Base-by-base conservation (phyloP, 75 land plant species). In the Isoetes taiwanensis region DNA sequence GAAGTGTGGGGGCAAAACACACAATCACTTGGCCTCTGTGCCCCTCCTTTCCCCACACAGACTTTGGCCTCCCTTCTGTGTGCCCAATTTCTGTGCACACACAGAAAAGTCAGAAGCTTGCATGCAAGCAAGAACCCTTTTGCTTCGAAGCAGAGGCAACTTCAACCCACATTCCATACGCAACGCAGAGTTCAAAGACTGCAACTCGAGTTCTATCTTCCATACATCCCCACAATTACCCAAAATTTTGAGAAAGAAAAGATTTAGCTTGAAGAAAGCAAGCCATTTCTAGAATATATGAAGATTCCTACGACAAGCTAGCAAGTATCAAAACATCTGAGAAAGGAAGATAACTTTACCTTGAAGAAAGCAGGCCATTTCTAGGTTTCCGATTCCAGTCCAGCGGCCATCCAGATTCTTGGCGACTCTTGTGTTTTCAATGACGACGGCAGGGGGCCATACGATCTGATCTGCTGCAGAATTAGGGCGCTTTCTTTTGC, bases 21-120 rank as follows among this genome's bases (percentile, higher is more conserved):
- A 69, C 68, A 11, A 69, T 32, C 3, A 63, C 71, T 64, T 66
- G 71, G 17, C 71, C 71, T 41, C 32, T 65, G 31, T 69, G 71
- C 17, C 71, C 71, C 41, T 69, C 56, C 34, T 55, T 68, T 6
- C 70, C 70, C 38, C 66, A 67, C 28, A 42, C 37, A 19, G 70
- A 52, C 30, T 54, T 67, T 30, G 66, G 58, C 59, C 39, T 64
- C 29, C 66, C 66, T 27, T 19, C 14, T 5, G 66, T 24, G 26
- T 64, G 66, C 11, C 58, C 66, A 5, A 64, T 54, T 20, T 64
- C 66, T 64, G 41, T 17, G 28, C 11, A 14, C 33, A 35, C n/a
- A 11, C 53, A 60, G 17, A 34, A 21, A n/a, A n/a, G n/a, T n/a
- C n/a, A n/a, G n/a, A n/a, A n/a, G n/a, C n/a, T n/a, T n/a, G n/a